Evolutionary conservation across 106 monocot species (phyloP).

Genomic region (Platanthera guangdongensis): DNA sequence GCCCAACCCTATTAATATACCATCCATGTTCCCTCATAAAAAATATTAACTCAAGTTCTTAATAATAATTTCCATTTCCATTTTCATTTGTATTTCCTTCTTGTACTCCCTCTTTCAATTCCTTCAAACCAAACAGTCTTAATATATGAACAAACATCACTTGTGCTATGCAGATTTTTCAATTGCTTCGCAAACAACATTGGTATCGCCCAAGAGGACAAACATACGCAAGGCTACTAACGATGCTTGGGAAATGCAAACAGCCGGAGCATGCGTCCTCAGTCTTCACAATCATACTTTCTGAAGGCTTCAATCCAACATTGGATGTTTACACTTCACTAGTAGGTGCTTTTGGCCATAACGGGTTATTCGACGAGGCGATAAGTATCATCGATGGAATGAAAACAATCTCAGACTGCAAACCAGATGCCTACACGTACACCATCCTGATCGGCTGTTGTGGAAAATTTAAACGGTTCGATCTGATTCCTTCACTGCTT

Average conservation of each 20-base stretch:
- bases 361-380: conserved; percentile 57
- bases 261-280: conserved; percentile 52
- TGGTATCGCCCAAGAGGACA: conserved; percentile 83
- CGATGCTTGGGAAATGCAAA: conserved; percentile 68
- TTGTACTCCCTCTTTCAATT: too few relatives aligned
- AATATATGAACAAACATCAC: background rate
- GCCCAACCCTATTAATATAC: too few relatives aligned
- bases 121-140: background rate
- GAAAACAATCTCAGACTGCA: conserved; percentile 70
- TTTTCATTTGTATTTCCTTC: too few relatives aligned
- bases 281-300: conserved; percentile 65
- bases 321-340: conserved; percentile 90
- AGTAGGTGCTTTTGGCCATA: conserved; percentile 63
- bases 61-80: too few relatives aligned
- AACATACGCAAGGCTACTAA: conserved; percentile 69
- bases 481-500: conserved; percentile 49
- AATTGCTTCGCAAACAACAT: conserved; percentile 60
- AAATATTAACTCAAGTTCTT: too few relatives aligned
- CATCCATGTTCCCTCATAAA: too few relatives aligned
- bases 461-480: conserved; percentile 45
- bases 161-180: conserved; percentile 55
- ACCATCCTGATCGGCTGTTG: conserved; percentile 65
- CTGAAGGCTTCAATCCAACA: conserved; percentile 74
- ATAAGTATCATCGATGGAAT: conserved; percentile 61
- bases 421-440: conserved; percentile 76